Evolutionary conservation across 2,329 filamentous ascomycete genomes (phyloP), one percentile per base, ranked within the genome.

Genomic region (Cadophora sp.): DNA sequence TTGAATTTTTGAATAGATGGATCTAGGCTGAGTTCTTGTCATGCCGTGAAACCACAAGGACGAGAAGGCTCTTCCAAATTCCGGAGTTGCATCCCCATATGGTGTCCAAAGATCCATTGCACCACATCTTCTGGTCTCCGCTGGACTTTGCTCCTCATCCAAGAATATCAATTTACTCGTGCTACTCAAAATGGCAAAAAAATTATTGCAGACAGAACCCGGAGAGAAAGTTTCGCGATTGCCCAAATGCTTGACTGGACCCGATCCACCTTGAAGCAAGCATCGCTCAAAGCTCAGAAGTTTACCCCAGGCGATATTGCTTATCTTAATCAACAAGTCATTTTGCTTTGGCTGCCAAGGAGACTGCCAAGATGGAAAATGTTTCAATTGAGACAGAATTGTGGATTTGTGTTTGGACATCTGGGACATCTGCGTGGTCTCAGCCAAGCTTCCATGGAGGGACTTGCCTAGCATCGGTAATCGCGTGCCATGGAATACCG

Each of bases 381-480:
- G 53, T 58, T 58, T 58, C 53, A 58, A 41, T 30, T 22, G 33
- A 56, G 16, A 48, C 51, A 56, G 48, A 51, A 51, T 4, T 58
- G 36, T 58, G 36, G 53, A 39, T 16, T 18, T 24, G 53, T 33
- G 33, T 56, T 56, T 56, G 27, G 51, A 36, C 33, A 3, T 36
- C 30, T 33, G 30, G 30, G 18, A 39, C 51, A 56, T 33, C 33
- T 41, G 33, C 51, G 30, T 58, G 30, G 53, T 41, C 33, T 41
- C 53, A 58, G 53, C 53, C 53, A 39, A 58, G 53, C 27, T 13
- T n/a, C 13, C 4, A 58, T 39, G 33, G 36, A 9, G n/a, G 30
- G 18, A n/a, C 11, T 2, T 41, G 53, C 30, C 53, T 22, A 58
- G 53, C 33, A 14, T 58, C 53, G 53, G 33, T 18, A 41, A 58